Evolutionary conservation across 2,329 filamentous ascomycete species (phyloP), one percentile per base, ranked within the genome.

Genomic region (Apiospora aurea): DNA sequence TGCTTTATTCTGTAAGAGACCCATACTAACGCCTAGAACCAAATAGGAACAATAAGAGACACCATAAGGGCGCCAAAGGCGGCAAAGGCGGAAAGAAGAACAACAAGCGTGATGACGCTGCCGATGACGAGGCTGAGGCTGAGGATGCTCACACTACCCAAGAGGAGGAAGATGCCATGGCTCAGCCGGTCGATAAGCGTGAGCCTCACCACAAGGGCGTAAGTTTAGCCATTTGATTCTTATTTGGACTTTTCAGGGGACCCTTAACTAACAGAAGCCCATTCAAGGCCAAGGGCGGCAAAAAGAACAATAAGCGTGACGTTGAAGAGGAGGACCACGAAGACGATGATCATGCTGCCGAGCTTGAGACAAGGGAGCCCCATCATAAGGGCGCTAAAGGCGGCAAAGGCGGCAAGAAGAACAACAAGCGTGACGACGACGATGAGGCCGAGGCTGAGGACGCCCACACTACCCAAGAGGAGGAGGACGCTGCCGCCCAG

Each of bases 121-220:
- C 34, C 13, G n/a, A n/a, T n/a, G 72, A 64, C 14, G 51, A 71
- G 14, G 69, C 18, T 4, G 69, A 34, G 16, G 49, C 21, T 21
- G n/a, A 51, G 10, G 51, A 70, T 4, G 41, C 21, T 8, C 29
- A 53, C 38, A 51, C 29, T 18, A 41, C 29, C 21, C 44, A 61
- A 41, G 73, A 67, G 38, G 73, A 57, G 10, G 71, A 72, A 34
- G 72, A 71, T 24, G 74, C 73, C 26, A 70, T 51, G 4, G 71
- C 34, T 2, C 29, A 7, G 11, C 16, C 8, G 1, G 10, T 70
- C 34, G 69, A 70, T 7, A 70, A 41, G 38, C 69, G 69, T 34
- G 68, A 66, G 14, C 67, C 67, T 29, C 69, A 70, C 41, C 69
- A 70, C 67, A 69, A 69, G 34, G 43, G 67, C 1, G 46, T 13